These are phyloP conservation scores for Periconia macrospinosa DNA, from an alignment of 2,329 filamentous ascomycete genomes.

Conservation along the genomic window DNA sequence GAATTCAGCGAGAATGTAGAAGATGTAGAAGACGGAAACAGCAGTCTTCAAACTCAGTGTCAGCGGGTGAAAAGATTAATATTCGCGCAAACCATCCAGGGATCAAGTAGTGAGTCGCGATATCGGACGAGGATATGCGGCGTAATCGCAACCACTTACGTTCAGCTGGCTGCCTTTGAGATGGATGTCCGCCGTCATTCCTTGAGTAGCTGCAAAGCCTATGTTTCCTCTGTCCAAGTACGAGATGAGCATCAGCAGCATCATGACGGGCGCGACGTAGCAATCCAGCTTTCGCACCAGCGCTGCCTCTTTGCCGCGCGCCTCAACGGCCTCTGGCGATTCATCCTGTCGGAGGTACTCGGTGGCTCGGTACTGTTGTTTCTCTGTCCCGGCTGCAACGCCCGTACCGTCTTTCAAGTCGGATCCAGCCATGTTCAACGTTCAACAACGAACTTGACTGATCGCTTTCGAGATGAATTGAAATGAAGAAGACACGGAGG, in stretches of 20 bases:
- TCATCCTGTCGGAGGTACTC: constrained; percentile 28
- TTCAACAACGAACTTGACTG: background rate
- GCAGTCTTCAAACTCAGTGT: constrained; percentile 21
- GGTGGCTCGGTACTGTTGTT: constrained; percentile 11
- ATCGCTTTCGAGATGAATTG: background rate
- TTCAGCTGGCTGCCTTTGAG: constrained; percentile 30
- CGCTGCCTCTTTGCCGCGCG: constrained; percentile 26
- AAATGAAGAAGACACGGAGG: background rate
- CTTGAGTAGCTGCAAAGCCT: constrained; percentile 38
- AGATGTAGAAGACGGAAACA: constrained; percentile 40
- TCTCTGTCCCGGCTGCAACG: constrained; percentile 11
- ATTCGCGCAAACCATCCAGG: too few species aligned
- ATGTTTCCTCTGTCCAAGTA: constrained; percentile 42
- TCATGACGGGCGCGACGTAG: constrained; percentile 40
- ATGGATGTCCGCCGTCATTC: constrained; percentile 33
- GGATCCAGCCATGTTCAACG: constrained; percentile 2
- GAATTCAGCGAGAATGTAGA: constrained; percentile 40
- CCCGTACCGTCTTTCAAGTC: constrained; percentile 9
- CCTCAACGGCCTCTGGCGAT: constrained; percentile 10
- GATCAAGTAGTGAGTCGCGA: too few species aligned
- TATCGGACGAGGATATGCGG: too few species aligned
- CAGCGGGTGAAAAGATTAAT: too few species aligned
- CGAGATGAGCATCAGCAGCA: constrained; percentile 38
- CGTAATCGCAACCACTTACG: constrained; percentile 10
- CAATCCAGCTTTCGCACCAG: constrained; percentile 35